Evolutionary conservation across 2,329 filamentous ascomycete species (phyloP).

Genomic region (Phaeoacremonium minimum): DNA sequence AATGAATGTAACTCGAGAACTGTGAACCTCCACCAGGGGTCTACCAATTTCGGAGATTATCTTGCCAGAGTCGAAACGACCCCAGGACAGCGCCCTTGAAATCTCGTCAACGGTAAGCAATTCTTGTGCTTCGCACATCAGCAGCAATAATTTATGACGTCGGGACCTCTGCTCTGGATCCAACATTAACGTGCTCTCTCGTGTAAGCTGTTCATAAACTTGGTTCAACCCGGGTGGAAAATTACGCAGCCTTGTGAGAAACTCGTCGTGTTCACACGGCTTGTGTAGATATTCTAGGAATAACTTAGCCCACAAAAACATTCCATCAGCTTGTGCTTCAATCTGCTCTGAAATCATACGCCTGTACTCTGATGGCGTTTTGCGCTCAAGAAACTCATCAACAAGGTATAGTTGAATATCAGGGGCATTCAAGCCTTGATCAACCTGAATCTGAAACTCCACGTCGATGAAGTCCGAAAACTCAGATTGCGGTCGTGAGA

Average conservation of each 20-base stretch:
- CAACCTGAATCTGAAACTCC: neutral
- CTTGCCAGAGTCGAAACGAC: neutral
- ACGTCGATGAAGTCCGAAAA: neutral
- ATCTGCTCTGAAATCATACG: neutral
- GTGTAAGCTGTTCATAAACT: neutral
- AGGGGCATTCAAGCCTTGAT: neutral
- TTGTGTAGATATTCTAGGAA: neutral
- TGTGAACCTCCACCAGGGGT: neutral
- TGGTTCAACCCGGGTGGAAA: neutral
- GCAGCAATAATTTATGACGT: neutral
- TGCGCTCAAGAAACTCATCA: neutral
- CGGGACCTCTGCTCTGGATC: neutral
- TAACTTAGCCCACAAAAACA: neutral
- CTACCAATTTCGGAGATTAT: neutral
- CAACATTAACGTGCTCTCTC: too few relatives aligned
- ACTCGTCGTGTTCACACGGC: neutral
- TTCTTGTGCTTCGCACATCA: neutral
- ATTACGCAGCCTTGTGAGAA: neutral
- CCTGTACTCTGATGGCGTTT: neutral
- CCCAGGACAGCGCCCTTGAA: neutral
- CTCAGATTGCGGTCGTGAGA: neutral
- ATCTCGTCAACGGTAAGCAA: neutral
- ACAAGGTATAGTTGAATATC: neutral
- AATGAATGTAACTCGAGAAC: neutral
- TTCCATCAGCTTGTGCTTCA: neutral